Evolutionary conservation across 106 monocot genomes (phyloP), one percentile per base, ranked within the genome.

Genomic region (Gastrodia elata): DNA sequence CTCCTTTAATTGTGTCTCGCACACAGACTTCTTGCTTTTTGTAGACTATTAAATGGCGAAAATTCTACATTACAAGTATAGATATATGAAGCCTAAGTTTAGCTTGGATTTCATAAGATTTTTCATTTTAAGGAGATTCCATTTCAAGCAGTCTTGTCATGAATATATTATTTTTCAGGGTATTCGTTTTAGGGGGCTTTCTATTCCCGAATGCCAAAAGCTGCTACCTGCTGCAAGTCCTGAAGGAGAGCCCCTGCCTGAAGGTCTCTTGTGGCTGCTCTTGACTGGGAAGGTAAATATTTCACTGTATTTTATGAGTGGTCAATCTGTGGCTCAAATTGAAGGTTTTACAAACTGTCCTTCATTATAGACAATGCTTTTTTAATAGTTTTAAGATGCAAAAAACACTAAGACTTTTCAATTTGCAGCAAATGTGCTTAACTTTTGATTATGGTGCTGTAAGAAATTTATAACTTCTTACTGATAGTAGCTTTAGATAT

Each of bases 171-270:
- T 67, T 20, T 34, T 71, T 73, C 78, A 98, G 97, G 97, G 97
- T 33, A 98, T 98, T 75, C 90, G 97, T 18, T 98, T 98, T 77
- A 90, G 97, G 71, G 93, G 97, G 15, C 84, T 93, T 40, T 93
- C 97, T 32, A 98, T 98, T 85, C 97, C 93, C 73, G 97, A 98
- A 75, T 98, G 97, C 70, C 97, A 98, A 77, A 93, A 93, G 70
- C 35, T 91, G 27, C 82, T 98, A 68, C 97, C 97, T 55, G 79
- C 86, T 77, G 97, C 93, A 44, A 39, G 33, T 22, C 77, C 84
- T 65, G 97, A 82, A 34, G 97, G 86, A 5, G 90, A 98, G 64
- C 97, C 97, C 52, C 77, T 98, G 76, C 93, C 97, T 56, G 97
- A 98, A 77, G 97, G 90, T 39, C 90, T 98, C 64, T 80, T 98